Base-by-base conservation (phyloP, 345 rosid genomes). In the Gossypium raimondii region DNA sequence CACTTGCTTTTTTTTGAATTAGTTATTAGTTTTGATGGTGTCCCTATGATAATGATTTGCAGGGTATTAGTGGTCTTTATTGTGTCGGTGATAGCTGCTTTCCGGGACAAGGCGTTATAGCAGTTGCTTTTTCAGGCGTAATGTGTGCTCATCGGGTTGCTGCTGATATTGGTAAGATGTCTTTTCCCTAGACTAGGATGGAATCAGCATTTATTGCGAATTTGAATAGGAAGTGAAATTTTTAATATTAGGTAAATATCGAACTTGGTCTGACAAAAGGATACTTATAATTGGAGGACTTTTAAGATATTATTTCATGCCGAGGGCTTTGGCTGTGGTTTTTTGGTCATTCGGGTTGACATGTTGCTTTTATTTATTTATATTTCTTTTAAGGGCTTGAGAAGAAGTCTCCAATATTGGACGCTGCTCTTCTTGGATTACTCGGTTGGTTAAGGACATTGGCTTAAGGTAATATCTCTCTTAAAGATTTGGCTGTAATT, bases 111-210 rank as follows among this genome's bases (percentile, higher is more conserved):
- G 99, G 98, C 70, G 97, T 94, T 52, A 92, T 94, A 81, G 98
- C 99, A 55, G 98, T 92, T 67, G 97, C 97, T 79, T 94, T 94
- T 79, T 91, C 98, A 4, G 99, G 98, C 75, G 90, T 92, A 18
- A 89, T 92, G 99, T 91, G 99, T 73, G 92, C 97, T 80, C 98
- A 92, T 82, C 90, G 99, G 41, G 97, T 94, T 50, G 99, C 99
- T 80, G 96, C 98, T 75, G 97, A 92, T 77, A 91, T 94, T 63
- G 98, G 99, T 94, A 77, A 84, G 86, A 72, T 59, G 10, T 43
- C 68, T 45, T 14, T 58, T 80, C 73, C 70, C 60, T 24, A 47
- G 13, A 51, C 45, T 50, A 51, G 13, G 43, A 16, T 17, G 2
- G 10, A 24, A n/a, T 22, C 70, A 17, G 9, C 60, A 72, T 78